Percentiles rank a stretch among this genome's conserved stretches.
These are phyloP conservation scores for Phytophthora foliorum DNA, from an alignment of 352 stramenopile genomes.

Conservation along the genomic window DNA sequence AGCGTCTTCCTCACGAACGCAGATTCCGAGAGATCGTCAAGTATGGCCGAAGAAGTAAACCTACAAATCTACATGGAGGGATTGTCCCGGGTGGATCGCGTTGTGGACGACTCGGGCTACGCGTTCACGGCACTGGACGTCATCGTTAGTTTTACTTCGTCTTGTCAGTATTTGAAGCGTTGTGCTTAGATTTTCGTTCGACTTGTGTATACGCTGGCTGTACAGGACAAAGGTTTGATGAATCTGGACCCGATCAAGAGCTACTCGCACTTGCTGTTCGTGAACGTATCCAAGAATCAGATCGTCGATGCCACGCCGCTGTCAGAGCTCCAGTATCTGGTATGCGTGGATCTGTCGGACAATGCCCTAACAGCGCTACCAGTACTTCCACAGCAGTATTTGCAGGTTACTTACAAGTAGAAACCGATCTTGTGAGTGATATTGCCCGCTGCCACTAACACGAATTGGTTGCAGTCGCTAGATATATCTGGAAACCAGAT, in stretches of 20 bases:
- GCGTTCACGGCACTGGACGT: conserved; percentile 81
- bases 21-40: background rate
- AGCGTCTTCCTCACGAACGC: background rate
- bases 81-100: conserved; percentile 78
- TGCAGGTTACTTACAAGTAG: conserved; percentile 50
- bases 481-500: conserved; percentile 83
- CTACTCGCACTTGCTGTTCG: conserved; percentile 77
- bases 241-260: conserved; percentile 64
- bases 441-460: background rate
- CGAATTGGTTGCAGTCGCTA: conserved; percentile 43
- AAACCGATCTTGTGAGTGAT: background rate
- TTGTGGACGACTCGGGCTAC: conserved; percentile 79
- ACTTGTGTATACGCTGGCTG: background rate
- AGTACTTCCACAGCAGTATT: conserved; percentile 60
- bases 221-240: conserved; percentile 61
- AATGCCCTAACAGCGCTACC: conserved; percentile 55
- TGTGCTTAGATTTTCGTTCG: conserved; percentile 1
- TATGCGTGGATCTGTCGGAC: conserved; percentile 63
- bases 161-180: background rate
- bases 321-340: conserved; percentile 65
- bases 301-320: conserved; percentile 63
- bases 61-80: conserved; percentile 68
- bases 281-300: conserved; percentile 78
- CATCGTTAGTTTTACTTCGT: conserved; percentile 37
- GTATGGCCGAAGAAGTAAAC: conserved; percentile 44